A percentile compares a stretch with the other conserved stretches of the same genome.
Conservation (phyloP, 1,284 basidiomycete species). For the Gomphus bonarii region DNA sequence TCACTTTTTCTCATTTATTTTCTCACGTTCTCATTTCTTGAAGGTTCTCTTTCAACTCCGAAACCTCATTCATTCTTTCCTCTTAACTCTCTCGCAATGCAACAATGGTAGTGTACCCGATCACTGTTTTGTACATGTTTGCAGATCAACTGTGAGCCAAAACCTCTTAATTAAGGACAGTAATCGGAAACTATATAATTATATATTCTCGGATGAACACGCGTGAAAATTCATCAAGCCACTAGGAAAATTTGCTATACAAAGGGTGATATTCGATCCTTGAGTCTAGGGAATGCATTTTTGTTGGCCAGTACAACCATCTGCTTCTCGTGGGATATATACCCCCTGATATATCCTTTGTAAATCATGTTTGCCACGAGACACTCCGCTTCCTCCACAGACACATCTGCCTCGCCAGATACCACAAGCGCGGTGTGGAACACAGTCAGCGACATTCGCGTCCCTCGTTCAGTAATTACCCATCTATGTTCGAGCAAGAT, state of each 20-base stretch:
- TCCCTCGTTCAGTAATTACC: slow-evolving; percentile 60
- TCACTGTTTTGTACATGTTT: neutral
- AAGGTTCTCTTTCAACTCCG: neutral
- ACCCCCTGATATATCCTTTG: slow-evolving; percentile 87
- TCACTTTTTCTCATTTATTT: neutral
- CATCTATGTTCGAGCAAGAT: slow-evolving; percentile 40
- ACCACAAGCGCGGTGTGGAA: slow-evolving; percentile 66
- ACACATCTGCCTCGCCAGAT: slow-evolving; percentile 38
- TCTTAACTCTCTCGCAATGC: neutral
- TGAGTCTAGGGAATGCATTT: slow-evolving; percentile 72
- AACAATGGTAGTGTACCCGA: neutral
- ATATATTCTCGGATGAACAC: neutral
- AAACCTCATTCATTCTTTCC: neutral
- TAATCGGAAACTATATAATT: neutral
- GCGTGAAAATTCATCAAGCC: neutral
- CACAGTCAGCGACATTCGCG: slow-evolving; percentile 67
- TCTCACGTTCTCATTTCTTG: neutral
- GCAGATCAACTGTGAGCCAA: neutral
- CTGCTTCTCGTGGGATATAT: slow-evolving; percentile 92
- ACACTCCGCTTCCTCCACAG: slow-evolving; percentile 83
- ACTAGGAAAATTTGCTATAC: slow-evolving; percentile 14
- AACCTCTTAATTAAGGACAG: neutral
- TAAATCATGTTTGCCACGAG: slow-evolving; percentile 90
- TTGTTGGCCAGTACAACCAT: slow-evolving; percentile 82
- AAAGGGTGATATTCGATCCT: slow-evolving; percentile 49